These are phyloP conservation scores for Sedum album DNA, from an alignment of 164 flowering plant species.

Conservation along the genomic window DNA sequence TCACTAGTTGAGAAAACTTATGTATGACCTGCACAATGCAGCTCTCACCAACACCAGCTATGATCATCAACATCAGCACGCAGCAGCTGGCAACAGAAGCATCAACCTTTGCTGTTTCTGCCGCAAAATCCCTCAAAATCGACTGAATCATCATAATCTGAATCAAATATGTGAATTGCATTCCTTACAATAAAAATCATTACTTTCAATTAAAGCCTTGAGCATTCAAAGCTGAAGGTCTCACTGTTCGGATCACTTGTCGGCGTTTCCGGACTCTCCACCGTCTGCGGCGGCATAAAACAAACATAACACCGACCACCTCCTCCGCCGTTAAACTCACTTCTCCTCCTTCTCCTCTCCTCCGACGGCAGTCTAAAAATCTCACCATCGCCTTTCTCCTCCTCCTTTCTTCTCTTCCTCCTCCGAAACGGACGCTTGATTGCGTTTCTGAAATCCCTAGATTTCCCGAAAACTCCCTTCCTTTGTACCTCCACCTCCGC, in stretches of 20 bases:
- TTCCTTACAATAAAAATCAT: constrained; percentile 23
- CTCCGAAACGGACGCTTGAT: neutral
- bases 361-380: neutral
- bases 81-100: neutral
- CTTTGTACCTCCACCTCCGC: neutral
- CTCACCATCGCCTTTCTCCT: neutral
- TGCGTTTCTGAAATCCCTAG: constrained; percentile 8
- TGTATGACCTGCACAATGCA: neutral
- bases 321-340: neutral
- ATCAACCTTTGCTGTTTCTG: neutral
- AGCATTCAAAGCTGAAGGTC: constrained; percentile 29
- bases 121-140: neutral
- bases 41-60: neutral
- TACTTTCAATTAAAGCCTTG: constrained; percentile 46
- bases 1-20: neutral
- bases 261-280: constrained; percentile 2
- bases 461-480: neutral
- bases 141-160: neutral
- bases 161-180: neutral
- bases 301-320: neutral
- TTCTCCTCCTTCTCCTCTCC: neutral
- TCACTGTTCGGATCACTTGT: constrained; percentile 44
- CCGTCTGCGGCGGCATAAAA: neutral
- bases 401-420: neutral
- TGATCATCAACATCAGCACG: neutral